Evolutionary conservation across 768 basidiomycete genomes (phyloP), one percentile per base, ranked within the genome.

Genomic region (Boletus reticuloceps): DNA sequence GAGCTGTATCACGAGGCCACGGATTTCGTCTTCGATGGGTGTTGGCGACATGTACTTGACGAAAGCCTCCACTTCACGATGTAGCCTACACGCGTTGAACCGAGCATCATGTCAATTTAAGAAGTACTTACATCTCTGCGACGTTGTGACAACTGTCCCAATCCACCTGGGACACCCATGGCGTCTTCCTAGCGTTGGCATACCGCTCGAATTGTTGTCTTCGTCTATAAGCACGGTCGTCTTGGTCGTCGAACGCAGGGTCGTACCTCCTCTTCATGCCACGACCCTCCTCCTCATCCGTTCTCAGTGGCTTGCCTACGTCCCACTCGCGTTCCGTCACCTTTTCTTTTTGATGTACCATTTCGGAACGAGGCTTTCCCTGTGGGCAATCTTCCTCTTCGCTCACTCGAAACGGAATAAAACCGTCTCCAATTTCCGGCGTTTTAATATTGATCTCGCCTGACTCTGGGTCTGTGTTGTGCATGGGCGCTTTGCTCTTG

Each of bases 21-120:
- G 85, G 34, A 93, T 76, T 67, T 94, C 92, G 68, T 96, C 89
- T 66, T 99, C 97, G 16, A 81, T 77, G 3, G 81, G 82, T 0
- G 90, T 86, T 0, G 97, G 95, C 0, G 90, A 89, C 70, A 98
- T 91, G 79, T 91, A 97, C 6, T 81, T 74, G 20, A 88, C 83
- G 64, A 93, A 98, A 0, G 93, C 87, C 52, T 84, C 77, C 6
- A 97, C 90, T 71, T 99, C 97, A 16, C 76, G 74, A 64, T 97
- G 91, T 52, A 98, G 71, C 81, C 96, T 95, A 37, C 6, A 19
- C 19, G 49, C 53, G 10, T 52, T 37, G 25, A 27, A 45, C 7
- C 6, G 31, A 20, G 7, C 7, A 19, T 20, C 58, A 55, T 14
- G 31, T 45, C 49, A 14, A 48, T 29, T 50, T 38, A 41, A 19